Evolutionary conservation across 208 protist species (phyloP), one percentile per base, ranked within the genome.

Genomic region (Leishmania mexicana): DNA sequence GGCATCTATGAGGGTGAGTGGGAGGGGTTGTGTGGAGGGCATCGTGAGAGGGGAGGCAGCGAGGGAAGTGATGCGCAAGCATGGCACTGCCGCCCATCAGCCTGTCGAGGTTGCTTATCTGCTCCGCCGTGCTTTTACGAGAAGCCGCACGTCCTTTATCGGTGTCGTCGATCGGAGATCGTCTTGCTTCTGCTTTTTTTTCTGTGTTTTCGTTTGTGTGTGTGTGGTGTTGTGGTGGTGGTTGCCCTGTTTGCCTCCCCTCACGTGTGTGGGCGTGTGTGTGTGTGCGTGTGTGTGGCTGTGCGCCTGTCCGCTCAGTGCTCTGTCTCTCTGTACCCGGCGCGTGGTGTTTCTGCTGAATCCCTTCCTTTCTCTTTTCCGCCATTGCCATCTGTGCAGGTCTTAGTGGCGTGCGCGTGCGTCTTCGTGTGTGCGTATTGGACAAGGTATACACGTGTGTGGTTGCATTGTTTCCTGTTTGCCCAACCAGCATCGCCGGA

Each of bases 111-210:
- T 28, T 45, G 10, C 11, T 74, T 54, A 38, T 49, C 19, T 74
- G 68, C 67, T 53, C 68, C 10, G 15, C 24, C 24, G 49, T 74
- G 4, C 7, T 51, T 65, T 53, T 40, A 58, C 35, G 13, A 17
- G 13, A 24, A 35, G 38, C 76, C 53, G 53, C 7, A 19, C 35
- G 24, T 24, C 19, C 21, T 19, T 28, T 54, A 13, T 62, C 13
- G 47, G 45, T 79, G 60, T 49, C 47, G 60, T 83, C 62, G 1
- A 49, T 81, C 15, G 62, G 62, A 35, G 31, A 31, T 68, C 31
- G 62, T 19, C 31, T 68, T 1, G 40, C 79, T 71, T 24, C 24
- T 71, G 21, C 68, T 73, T 47, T 73, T 73, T 73, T 49, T 19
- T 45, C 65, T 71, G 35, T 47, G 19, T 71, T 67, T 35, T 35